A percentile compares a stretch with the other conserved stretches of the same genome.
phyloP scores from a whole-genome alignment of 768 basidiomycete species.

The Boletus rex-veris region DNA sequence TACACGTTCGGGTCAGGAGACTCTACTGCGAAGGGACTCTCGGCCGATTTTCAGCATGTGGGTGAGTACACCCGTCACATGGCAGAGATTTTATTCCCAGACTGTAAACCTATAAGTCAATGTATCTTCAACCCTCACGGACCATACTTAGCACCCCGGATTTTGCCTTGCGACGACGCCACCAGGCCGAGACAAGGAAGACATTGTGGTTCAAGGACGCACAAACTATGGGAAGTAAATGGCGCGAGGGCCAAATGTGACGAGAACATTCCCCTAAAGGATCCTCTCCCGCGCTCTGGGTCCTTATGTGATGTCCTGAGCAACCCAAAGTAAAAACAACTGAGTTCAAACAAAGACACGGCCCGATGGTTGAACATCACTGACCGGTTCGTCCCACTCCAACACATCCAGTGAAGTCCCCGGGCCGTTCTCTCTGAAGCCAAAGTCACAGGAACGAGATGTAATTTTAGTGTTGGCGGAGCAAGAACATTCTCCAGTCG shows the following conservation, averaged over 20 bases:
- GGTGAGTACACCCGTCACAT: not conserved
- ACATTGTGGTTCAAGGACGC: not conserved
- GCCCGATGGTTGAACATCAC: no score
- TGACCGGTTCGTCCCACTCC: no score
- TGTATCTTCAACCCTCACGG: no score
- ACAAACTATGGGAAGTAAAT: no score
- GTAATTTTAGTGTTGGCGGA: no score
- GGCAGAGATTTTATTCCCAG: not conserved
- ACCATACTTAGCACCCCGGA: no score
- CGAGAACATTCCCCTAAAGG: not conserved
- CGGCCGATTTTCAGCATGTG: not conserved
- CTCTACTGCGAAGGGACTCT: not conserved
- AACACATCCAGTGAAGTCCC: no score
- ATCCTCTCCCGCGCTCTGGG: not conserved
- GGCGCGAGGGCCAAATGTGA: not conserved
- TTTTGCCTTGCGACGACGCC: not conserved
- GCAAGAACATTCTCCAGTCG: no score
- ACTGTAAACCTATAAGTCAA: no score
- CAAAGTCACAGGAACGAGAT: no score
- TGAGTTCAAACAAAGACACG: no score
- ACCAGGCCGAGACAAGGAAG: not conserved
- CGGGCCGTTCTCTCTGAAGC: no score
- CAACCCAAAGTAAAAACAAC: not conserved
- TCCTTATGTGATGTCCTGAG: not conserved
- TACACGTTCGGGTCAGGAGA: slow-evolving; percentile 2